A percentile compares a stretch with the other conserved stretches of the same genome.
These are phyloP conservation scores for Colletotrichum karsti DNA, from an alignment of 2,329 filamentous ascomycete genomes.

Conservation along the genomic window DNA sequence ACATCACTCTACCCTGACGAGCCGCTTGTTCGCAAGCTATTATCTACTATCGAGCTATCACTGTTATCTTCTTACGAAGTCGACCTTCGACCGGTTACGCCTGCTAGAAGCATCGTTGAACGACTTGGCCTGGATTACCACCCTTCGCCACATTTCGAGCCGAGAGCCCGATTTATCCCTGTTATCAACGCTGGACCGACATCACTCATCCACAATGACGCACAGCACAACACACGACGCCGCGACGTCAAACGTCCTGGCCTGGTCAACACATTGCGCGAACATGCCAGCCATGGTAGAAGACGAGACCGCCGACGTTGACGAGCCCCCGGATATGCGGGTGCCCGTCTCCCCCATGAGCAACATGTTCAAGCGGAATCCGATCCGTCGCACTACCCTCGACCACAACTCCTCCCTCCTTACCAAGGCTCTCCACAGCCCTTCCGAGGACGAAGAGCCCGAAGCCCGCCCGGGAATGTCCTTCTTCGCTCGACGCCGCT, in stretches of 20 bases:
- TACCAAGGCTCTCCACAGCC: constrained; percentile 81
- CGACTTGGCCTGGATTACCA: constrained; percentile 21
- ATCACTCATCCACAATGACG: constrained; percentile 40
- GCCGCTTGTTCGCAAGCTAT: constrained; percentile 2
- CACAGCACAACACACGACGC: constrained; percentile 45
- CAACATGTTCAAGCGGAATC: constrained; percentile 56
- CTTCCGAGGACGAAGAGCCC: constrained; percentile 64
- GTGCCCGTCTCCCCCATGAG: constrained; percentile 36
- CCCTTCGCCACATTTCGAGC: constrained; percentile 18
- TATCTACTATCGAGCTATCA: not conserved
- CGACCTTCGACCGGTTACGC: constrained; percentile 19
- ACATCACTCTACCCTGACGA: not conserved
- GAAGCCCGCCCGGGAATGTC: constrained; percentile 45
- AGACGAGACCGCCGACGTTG: constrained; percentile 78
- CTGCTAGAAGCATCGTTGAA: constrained; percentile 28
- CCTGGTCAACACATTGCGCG: constrained; percentile 53
- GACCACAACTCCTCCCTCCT: constrained; percentile 82
- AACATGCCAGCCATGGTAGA: constrained; percentile 53
- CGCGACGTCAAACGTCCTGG: constrained; percentile 52
- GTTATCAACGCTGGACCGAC: not conserved
- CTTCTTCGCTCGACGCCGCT: constrained; percentile 60
- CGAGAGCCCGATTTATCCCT: constrained; percentile 14
- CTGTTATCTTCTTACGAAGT: constrained; percentile 4
- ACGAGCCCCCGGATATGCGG: constrained; percentile 83
- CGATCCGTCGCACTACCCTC: constrained; percentile 52